These are phyloP conservation scores for Neoboletus brunneissimus DNA, from an alignment of 768 basidiomycete genomes.

Conservation along the genomic window DNA sequence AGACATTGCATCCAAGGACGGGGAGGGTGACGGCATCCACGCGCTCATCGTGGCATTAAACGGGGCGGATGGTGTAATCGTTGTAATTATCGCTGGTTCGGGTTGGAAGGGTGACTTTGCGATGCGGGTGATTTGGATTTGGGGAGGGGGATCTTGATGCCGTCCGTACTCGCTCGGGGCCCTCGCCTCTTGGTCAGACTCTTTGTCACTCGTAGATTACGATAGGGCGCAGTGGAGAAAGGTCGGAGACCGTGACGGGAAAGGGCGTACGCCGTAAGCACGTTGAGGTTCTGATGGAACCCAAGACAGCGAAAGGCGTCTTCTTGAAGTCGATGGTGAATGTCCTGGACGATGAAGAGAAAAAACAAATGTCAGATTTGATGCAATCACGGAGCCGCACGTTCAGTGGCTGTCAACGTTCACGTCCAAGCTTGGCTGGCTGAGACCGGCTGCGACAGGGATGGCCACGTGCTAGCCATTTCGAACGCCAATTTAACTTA, in stretches of 20 bases:
- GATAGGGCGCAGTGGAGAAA: conserved; percentile 23
- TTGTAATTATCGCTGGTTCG: background rate
- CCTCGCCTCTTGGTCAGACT: conserved; percentile 4
- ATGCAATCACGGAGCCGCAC: background rate
- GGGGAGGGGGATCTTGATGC: background rate
- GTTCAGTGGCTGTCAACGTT: background rate
- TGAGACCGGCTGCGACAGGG: conserved; percentile 6
- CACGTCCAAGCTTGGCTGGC: background rate
- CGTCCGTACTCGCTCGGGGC: background rate
- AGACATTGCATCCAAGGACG: conserved; percentile 4
- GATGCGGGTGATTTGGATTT: background rate
- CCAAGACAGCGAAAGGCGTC: background rate
- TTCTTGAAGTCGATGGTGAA: background rate
- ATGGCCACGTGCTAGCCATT: conserved; percentile 4
- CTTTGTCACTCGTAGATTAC: conserved; percentile 17
- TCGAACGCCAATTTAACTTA: background rate
- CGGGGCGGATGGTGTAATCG: conserved; percentile 5
- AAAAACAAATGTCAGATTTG: background rate
- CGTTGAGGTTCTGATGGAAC: background rate
- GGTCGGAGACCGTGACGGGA: conserved; percentile 3
- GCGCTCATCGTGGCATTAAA: conserved; percentile 8
- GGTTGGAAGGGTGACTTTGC: background rate
- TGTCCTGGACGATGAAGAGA: background rate
- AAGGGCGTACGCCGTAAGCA: conserved; percentile 12
- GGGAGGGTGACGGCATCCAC: conserved; percentile 7